Conservation (phyloP, 2,329 filamentous ascomycete genomes). For the Phaeosphaeria sp. region DNA sequence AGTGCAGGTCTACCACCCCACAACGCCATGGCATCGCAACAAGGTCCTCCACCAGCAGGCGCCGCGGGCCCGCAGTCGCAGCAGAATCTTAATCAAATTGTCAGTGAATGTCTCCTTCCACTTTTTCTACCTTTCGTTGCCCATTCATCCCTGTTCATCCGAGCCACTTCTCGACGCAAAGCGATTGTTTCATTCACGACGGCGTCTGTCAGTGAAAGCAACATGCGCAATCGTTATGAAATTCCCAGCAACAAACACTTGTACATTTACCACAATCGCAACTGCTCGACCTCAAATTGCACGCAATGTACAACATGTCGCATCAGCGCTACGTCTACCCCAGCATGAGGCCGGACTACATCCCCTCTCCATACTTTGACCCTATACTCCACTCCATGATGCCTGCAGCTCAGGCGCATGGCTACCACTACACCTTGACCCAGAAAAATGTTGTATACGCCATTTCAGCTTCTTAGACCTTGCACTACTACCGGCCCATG, state of each 20-base stretch:
- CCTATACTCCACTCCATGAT: background rate
- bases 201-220: background rate
- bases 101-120: slow-evolving; percentile 58
- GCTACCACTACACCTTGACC: background rate
- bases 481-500: background rate
- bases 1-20: slow-evolving; percentile 48
- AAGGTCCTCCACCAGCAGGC: slow-evolving; percentile 56
- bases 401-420: background rate
- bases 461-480: background rate
- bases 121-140: background rate
- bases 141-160: background rate
- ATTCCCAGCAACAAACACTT: background rate
- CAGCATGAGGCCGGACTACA: background rate
- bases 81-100: slow-evolving; percentile 94
- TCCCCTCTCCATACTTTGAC: background rate
- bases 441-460: background rate
- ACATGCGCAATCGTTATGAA: background rate
- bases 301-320: background rate
- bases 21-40: slow-evolving; percentile 56
- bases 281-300: background rate
- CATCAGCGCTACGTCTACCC: background rate
- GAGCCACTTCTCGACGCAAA: background rate
- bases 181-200: background rate
- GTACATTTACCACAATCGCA: background rate
- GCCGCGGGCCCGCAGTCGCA: slow-evolving; percentile 69